phyloP scores from a whole-genome alignment of 805 yeast species.

The Wickerhamomyces chambardii region DNA sequence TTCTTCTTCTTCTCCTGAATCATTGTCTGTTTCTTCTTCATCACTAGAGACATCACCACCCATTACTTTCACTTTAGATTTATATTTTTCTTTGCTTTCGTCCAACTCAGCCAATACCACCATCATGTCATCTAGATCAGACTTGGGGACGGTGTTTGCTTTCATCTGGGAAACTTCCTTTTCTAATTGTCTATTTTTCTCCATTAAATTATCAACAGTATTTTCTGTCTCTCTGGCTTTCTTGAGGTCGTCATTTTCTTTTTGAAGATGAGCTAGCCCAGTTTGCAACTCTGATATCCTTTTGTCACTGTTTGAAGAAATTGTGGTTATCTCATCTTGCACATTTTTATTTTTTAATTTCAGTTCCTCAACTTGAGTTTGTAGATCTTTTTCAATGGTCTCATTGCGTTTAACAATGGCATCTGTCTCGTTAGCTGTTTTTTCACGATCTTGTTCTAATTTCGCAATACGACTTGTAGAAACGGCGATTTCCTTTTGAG shows the following conservation, averaged over 20 bases:
- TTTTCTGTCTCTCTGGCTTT: conserved; percentile 2
- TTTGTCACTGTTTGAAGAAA: too few relatives aligned
- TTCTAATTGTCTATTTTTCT: conserved; percentile 13
- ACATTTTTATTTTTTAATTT: too few relatives aligned
- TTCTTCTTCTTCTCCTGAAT: conserved; percentile 42
- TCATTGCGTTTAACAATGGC: background rate
- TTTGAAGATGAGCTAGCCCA: background rate
- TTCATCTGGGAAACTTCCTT: conserved; percentile 9
- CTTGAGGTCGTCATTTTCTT: conserved; percentile 1
- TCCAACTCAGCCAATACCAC: conserved; percentile 71
- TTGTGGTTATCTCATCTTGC: too few relatives aligned
- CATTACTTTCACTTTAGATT: conserved; percentile 35
- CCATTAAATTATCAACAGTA: conserved; percentile 4
- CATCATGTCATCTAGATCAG: conserved; percentile 68
- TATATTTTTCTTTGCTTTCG: conserved; percentile 52
- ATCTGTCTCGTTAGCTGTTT: background rate
- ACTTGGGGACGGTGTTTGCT: conserved; percentile 28
- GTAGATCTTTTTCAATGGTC: conserved; percentile 2
- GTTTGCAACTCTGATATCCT: too few relatives aligned
- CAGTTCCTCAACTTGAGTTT: too few relatives aligned
- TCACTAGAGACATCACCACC: conserved; percentile 63
- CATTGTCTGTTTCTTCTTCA: conserved; percentile 63
- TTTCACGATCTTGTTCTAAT: too few relatives aligned
- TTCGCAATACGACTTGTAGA: too few relatives aligned
- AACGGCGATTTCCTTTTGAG: too few relatives aligned